Evolutionary conservation across 495 filamentous ascomycete genomes (phyloP), one percentile per base, ranked within the genome.

Genomic region (Penicillium pulvis): DNA sequence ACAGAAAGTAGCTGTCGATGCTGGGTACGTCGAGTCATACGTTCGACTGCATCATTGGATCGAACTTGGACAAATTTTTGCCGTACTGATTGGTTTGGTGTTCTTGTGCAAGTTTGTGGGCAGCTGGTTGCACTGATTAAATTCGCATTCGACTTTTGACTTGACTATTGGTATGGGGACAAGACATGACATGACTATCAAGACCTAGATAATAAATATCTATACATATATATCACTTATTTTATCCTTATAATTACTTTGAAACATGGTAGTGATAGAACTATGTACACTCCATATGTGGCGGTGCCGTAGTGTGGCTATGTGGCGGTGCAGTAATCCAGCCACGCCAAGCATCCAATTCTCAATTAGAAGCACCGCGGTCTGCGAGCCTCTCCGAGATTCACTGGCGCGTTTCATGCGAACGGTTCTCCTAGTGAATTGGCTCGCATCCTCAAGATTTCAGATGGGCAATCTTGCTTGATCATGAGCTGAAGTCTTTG

Each of bases 1-100:
- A 20, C 76, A 76, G 43, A 64, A 66, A 42, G 39, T 64, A 33
- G 71, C 74, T 41, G 65, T 66, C n/a, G 62, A 68, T 31, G 74
- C 74, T 44, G 82, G 83, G 9, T 84, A 81, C 63, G 82, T 86
- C 35, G 84, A 88, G 57, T 84, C 84, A 0, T 71, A 83, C 61
- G 83, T 87, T 28, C 72, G 74, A 35, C 60, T 85, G 24, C 62
- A 67, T 9, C 79, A 79, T 52, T 81, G 78, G 71, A 75, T 66
- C 60, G 86, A 89, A 55, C 66, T 86, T 53, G 71, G 76, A 7
- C 76, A 82, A 54, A 83, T 87, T 49, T 87, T 87, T 59, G 67
- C 72, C 53, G 77, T 85, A 9, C 58, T 85, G 28, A 50, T 63
- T 23, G 61, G 67, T 24, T 48, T 68, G 44, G 74, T 57, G 45